phyloP scores from a whole-genome alignment of 129 eudicot species.

The Flaveria ramosissima region DNA sequence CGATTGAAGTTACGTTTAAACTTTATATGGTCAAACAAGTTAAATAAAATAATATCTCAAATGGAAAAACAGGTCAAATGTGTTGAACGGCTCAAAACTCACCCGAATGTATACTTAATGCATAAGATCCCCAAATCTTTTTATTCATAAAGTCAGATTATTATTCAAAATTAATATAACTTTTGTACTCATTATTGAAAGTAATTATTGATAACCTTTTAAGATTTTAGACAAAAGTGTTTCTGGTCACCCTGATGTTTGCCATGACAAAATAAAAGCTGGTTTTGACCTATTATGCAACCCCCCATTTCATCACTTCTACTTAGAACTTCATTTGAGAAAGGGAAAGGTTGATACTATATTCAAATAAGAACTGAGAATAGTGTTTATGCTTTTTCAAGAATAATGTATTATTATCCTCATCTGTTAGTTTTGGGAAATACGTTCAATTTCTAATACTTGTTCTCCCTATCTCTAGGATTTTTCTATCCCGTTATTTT shows the following conservation, averaged over 20 bases:
- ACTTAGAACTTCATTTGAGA: background rate
- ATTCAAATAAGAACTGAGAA: background rate
- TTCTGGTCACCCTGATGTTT: background rate
- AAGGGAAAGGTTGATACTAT: background rate
- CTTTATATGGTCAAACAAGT: background rate
- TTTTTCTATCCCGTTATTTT: background rate
- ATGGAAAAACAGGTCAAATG: too few relatives aligned
- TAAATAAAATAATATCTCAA: too few relatives aligned
- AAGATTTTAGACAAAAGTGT: background rate
- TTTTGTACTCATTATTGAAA: too few relatives aligned
- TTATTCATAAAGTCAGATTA: too few relatives aligned
- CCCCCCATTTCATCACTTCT: background rate
- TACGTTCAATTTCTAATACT: background rate
- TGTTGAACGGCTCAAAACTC: background rate
- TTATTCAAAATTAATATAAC: too few relatives aligned
- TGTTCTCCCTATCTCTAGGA: conserved; percentile 7
- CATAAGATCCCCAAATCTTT: too few relatives aligned
- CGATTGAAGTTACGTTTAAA: background rate
- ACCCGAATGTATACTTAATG: background rate
- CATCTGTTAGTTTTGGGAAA: background rate
- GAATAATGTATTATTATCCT: background rate
- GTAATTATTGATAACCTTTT: background rate
- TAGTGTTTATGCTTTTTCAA: conserved; percentile 3
- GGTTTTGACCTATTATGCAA: background rate
- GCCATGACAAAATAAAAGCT: background rate